Evolutionary conservation across 768 basidiomycete species (phyloP).

Genomic region (Punctularia strigosozonata): DNA sequence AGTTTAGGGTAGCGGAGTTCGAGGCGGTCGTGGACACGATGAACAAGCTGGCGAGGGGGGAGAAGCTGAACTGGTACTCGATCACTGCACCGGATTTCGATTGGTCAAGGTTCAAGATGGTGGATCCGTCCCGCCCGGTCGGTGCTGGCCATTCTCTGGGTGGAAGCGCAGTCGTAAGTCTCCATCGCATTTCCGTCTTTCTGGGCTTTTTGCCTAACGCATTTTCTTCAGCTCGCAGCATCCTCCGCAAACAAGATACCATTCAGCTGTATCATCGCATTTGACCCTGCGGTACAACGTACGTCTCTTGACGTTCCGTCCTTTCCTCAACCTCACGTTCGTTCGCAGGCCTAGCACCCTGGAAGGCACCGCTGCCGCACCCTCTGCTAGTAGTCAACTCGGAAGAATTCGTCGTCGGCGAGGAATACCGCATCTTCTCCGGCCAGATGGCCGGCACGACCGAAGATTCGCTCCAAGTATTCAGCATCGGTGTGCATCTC

Average conservation of each 20-base stretch:
- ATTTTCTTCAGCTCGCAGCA: constrained; percentile 13
- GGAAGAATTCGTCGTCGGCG: constrained; percentile 25
- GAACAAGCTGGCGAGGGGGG: constrained; percentile 4
- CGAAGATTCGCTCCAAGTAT: background rate
- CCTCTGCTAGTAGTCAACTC: constrained; percentile 30
- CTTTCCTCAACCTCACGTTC: constrained; percentile 13
- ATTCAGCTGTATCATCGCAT: constrained; percentile 16
- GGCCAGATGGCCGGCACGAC: constrained; percentile 14
- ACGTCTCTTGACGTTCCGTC: constrained; percentile 16
- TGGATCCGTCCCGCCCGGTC: constrained; percentile 13
- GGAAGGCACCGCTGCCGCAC: constrained; percentile 14
- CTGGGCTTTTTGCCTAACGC: background rate
- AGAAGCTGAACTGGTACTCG: constrained; percentile 2
- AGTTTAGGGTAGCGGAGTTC: constrained; percentile 27
- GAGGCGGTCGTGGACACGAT: constrained; percentile 19
- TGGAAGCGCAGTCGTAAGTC: constrained; percentile 17
- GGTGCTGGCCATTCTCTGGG: constrained; percentile 23
- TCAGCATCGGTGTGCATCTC: constrained; percentile 6
- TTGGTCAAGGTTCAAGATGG: constrained; percentile 11
- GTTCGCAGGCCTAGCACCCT: constrained; percentile 16
- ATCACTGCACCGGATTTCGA: constrained; percentile 2
- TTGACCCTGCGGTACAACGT: constrained; percentile 18
- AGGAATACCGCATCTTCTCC: constrained; percentile 21
- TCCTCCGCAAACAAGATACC: constrained; percentile 11
- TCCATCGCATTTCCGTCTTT: constrained; percentile 1